Evolutionary conservation across 2,329 filamentous ascomycete species (phyloP), one percentile per base, ranked within the genome.

Genomic region (Stemphylium beticola): DNA sequence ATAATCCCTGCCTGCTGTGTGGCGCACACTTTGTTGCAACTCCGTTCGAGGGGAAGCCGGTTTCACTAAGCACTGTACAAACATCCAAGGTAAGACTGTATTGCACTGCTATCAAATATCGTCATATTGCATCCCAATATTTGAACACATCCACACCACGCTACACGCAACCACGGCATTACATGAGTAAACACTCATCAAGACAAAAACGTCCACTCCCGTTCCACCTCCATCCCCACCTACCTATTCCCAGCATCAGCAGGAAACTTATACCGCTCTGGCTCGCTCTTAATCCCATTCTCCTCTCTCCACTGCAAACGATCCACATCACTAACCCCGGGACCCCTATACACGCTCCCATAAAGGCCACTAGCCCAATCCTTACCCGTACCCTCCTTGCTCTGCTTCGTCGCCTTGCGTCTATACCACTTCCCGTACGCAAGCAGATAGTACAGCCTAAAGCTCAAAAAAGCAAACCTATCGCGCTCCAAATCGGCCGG

Each of bases 391-490:
- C 79, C 80, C 32, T 81, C 79, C 40, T 74, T 76, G 18, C 67
- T 73, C 15, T 79, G 76, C 48, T 73, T 76, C 14, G 69, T 74
- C 11, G 74, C 76, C 49, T 68, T 74, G 33, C 76, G 65, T 9
- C 78, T 72, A 65, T 87, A 87, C 85, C 85, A 87, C 60, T 81
- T 83, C 18, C 86, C 85, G 62, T 88, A 87, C 0, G 77, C 73
- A 2, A 88, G 68, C 43, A 87, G 70, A 54, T 87, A 87, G 60
- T 88, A 88, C 54, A 88, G 66, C 38, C 85, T 70, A 64, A 88
- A 88, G 42, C 81, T 79, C 54, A 87, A 64, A 49, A 88, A 79
- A 0, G 86, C 83, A 64, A 86, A 88, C 48, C 76, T 78, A 56
- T 87, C 85, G n/a, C 83, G 72, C 72, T 87, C 85, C 1, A 88